These are phyloP conservation scores for Ramalina peruviana DNA, from an alignment of 495 filamentous ascomycete species.

Conservation along the genomic window DNA sequence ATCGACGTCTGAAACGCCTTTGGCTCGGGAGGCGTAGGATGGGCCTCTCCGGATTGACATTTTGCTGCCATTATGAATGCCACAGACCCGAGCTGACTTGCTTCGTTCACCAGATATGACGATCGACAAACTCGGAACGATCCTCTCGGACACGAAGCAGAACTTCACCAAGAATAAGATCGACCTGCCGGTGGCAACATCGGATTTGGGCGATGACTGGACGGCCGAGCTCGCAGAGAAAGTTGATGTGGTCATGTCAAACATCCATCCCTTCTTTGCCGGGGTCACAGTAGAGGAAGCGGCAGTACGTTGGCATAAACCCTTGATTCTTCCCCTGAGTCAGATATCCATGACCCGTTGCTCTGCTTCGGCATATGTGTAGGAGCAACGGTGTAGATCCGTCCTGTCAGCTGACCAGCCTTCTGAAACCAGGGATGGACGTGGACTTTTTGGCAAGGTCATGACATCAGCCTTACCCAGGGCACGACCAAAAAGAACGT, in stretches of 20 bases:
- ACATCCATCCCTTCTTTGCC: slow-evolving; percentile 94
- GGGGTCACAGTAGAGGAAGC: slow-evolving; percentile 56
- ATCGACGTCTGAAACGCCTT: no score
- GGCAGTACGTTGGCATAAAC: slow-evolving; percentile 20
- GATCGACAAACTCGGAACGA: slow-evolving; percentile 42
- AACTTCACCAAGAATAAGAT: slow-evolving; percentile 55
- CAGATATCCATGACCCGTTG: no score
- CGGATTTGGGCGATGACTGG: slow-evolving; percentile 88
- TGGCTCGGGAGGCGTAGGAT: no score
- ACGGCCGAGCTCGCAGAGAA: slow-evolving; percentile 45
- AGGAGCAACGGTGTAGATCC: no score
- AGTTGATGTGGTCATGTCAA: slow-evolving; percentile 87
- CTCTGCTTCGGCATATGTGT: no score
- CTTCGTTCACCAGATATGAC: slow-evolving; percentile 36
- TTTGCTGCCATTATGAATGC: no score
- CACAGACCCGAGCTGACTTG: no score
- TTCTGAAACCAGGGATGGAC: slow-evolving; percentile 46
- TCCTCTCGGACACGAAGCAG: slow-evolving; percentile 51
- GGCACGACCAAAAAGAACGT: slow-evolving; percentile 48
- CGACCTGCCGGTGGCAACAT: slow-evolving; percentile 68
- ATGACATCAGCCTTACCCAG: slow-evolving; percentile 45
- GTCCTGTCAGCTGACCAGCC: no score
- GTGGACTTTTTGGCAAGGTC: slow-evolving; percentile 57
- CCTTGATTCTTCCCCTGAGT: no score
- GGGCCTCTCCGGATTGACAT: no score